Conservation (phyloP, 345 rosid genomes). For the Camelina neglecta region DNA sequence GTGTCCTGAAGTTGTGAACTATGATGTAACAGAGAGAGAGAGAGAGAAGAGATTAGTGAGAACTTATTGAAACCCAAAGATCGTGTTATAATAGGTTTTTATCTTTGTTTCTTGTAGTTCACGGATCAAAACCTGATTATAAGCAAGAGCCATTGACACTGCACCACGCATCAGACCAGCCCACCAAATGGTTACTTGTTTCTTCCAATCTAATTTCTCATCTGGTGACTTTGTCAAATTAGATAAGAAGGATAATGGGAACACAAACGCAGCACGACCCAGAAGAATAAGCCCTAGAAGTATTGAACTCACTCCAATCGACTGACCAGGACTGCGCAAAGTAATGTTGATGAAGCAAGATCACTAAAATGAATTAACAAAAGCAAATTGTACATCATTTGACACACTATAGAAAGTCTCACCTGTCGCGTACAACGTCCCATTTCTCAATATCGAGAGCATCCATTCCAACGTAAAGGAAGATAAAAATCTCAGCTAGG, state of each 20-base stretch:
- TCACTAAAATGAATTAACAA: background rate
- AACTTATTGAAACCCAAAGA: background rate
- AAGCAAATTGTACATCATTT: background rate
- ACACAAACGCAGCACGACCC: conserved; percentile 92
- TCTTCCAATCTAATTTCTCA: conserved; percentile 64
- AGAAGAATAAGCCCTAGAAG: conserved; percentile 76
- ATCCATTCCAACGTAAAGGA: conserved; percentile 98
- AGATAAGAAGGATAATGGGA: conserved; percentile 83
- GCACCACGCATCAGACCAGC: conserved; percentile 99
- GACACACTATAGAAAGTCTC: conserved; percentile 27
- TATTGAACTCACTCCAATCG: conserved; percentile 75
- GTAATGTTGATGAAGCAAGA: conserved; percentile 16
- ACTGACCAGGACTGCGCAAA: conserved; percentile 71
- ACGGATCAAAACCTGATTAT: conserved; percentile 67
- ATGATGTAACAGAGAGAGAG: conserved; percentile 38
- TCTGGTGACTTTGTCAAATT: conserved; percentile 74
- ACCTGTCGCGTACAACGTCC: conserved; percentile 81
- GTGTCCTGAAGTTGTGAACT: conserved; percentile 75
- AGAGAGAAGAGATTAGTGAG: background rate
- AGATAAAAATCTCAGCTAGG: conserved; percentile 92
- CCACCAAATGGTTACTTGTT: conserved; percentile 98
- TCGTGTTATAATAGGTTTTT: background rate
- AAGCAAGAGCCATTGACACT: conserved; percentile 98
- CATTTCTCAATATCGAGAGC: conserved; percentile 96
- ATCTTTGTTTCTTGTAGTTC: conserved; percentile 8